Base-by-base conservation (phyloP, 2,329 filamentous ascomycete species). In the Cadophora luteo-olivacea region DNA sequence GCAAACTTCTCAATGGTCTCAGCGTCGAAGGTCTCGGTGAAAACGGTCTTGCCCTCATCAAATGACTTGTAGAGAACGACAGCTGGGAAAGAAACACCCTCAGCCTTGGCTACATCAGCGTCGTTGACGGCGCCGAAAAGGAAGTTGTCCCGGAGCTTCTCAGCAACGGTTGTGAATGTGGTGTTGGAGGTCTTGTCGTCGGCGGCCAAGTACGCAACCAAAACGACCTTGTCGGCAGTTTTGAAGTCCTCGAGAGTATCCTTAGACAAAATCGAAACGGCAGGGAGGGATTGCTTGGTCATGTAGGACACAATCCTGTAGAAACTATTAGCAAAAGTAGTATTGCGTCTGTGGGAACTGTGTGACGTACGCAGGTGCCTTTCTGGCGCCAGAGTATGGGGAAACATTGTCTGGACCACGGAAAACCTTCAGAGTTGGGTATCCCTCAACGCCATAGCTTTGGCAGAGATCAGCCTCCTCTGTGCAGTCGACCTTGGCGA, bases 351-450 rank as follows among this genome's bases (percentile, higher is more conserved):
- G 14, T 8, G 22, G 29, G 5, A 38, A 16, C 7, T 22, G 2
- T 29, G 65, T 57, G 49, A 84, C 87, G 82, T 82, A 89, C 87
- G 85, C 86, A 81, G 88, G 89, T 73, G 94, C 91, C 86, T 98
- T 97, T 81, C 96, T 89, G 82, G 93, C 91, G 79, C 96, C 96
- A 77, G 86, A 85, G 84, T 99, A 99, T 72, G 94, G 91, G 73
- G 88, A 85, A 79, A 93, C 83, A 80, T 91, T 93, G 12, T 97
- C 93, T 54, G 84, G 82, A 76, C 96, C 95, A 77, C 95, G 93
- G 94, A 99, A 99, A 83, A 99, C 89, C 90, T 98, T 99, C 80
- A 99, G 89, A 74, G 96, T 99, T 72, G 96, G 96, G 87, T 99
- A 99, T 74, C 96, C 96, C 86, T 98, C 94, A 54, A 99, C 94